phyloP scores from a whole-genome alignment of 2,329 filamentous ascomycete species.

The Trichoderma koningiopsis region DNA sequence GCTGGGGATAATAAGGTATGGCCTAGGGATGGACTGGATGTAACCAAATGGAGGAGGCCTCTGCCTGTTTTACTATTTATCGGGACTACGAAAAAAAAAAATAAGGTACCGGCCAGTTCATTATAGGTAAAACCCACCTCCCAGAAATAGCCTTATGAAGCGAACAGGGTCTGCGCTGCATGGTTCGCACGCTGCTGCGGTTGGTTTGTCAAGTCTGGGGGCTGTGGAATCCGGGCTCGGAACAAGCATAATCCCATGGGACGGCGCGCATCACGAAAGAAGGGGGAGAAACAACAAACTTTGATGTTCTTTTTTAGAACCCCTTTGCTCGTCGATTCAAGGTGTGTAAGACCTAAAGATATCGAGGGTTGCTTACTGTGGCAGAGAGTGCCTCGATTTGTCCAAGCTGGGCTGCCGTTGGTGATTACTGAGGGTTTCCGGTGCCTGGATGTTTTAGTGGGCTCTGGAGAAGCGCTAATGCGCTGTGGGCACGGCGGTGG shows the following conservation, averaged over 20 bases:
- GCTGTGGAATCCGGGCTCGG: not conserved
- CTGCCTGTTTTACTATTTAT: not conserved
- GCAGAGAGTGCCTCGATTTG: not conserved
- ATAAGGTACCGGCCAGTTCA: not conserved
- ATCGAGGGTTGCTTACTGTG: not conserved
- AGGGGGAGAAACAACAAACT: not conserved
- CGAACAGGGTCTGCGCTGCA: not conserved
- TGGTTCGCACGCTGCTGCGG: not conserved
- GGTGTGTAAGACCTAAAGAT: not conserved
- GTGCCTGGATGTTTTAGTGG: not conserved
- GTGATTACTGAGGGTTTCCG: not conserved
- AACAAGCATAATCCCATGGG: not conserved
- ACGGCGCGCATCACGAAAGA: not conserved
- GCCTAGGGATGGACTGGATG: not conserved
- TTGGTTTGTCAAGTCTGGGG: not conserved
- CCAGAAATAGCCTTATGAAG: not conserved
- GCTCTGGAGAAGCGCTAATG: conserved; percentile 8
- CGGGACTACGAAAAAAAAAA: too few species aligned
- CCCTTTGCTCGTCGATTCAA: not conserved
- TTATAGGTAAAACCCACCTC: not conserved
- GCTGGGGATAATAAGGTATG: not conserved
- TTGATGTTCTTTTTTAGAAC: not conserved
- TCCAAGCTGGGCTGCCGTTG: not conserved
- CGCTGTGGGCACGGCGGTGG: conserved; percentile 6
- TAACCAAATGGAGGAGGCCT: conserved; percentile 6